Evolutionary conservation across 352 stramenopile species (phyloP).

Genomic region (Plasmopara muralis): DNA sequence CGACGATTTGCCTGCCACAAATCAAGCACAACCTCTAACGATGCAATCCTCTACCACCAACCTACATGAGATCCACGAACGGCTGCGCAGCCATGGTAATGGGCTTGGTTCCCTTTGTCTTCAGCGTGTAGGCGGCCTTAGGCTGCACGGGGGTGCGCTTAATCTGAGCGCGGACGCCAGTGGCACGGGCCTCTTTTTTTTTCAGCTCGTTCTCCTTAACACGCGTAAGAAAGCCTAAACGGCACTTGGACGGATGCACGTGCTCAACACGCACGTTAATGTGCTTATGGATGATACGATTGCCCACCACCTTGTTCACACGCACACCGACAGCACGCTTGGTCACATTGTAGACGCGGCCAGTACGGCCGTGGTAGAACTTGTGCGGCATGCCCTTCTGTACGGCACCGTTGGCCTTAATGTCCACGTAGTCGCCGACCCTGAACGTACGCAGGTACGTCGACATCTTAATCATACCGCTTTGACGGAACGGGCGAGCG

Average conservation of each 20-base stretch:
- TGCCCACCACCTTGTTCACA: slow-evolving; percentile 98
- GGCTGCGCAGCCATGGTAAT: slow-evolving; percentile 97
- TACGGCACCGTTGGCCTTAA: slow-evolving; percentile 98
- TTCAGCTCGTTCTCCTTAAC: slow-evolving; percentile 98
- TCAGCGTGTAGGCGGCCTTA: slow-evolving; percentile 94
- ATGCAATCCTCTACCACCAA: slow-evolving; percentile 11
- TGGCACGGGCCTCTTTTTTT: slow-evolving; percentile 94
- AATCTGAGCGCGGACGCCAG: slow-evolving; percentile 86
- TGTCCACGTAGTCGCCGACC: slow-evolving; percentile 99
- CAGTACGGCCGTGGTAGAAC: slow-evolving; percentile 99
- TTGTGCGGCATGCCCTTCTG: slow-evolving; percentile 99
- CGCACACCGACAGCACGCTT: slow-evolving; percentile 97
- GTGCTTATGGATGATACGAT: slow-evolving; percentile 99
- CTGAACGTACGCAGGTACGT: slow-evolving; percentile 98
- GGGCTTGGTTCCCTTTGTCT: slow-evolving; percentile 80
- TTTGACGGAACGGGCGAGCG: slow-evolving; percentile 96
- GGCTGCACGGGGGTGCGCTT: slow-evolving; percentile 93
- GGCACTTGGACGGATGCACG: slow-evolving; percentile 97
- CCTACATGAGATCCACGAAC: slow-evolving; percentile 99
- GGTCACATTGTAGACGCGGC: slow-evolving; percentile 99
- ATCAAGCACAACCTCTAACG: slow-evolving; percentile 16
- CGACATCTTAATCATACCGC: slow-evolving; percentile 94
- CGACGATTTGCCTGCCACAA: slow-evolving; percentile 4
- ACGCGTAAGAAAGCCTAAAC: slow-evolving; percentile 96
- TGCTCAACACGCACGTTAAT: slow-evolving; percentile 99